Evolutionary conservation across 73 alveolate species (phyloP).

Genomic region (Halteria grandinella): DNA sequence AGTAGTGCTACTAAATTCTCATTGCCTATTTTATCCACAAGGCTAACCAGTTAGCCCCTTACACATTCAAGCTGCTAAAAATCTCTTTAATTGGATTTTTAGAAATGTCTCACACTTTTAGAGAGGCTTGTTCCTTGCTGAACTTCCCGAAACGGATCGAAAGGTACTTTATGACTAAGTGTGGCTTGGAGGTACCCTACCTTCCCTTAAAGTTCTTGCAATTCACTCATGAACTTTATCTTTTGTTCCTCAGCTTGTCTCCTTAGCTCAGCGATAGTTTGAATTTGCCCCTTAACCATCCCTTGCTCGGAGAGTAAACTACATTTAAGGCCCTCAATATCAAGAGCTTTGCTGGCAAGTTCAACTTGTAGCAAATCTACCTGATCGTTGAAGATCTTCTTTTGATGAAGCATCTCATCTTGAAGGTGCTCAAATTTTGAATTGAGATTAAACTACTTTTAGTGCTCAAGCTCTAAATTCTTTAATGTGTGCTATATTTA

Average conservation of each 20-base stretch:
- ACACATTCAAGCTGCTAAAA: background rate
- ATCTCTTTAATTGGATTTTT: background rate
- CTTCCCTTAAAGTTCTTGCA: constrained; percentile 1
- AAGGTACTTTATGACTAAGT: background rate
- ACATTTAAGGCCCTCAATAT: no score
- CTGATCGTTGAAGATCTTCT: background rate
- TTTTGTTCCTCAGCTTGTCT: background rate
- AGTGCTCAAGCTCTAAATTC: constrained; percentile 15
- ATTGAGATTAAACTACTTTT: background rate
- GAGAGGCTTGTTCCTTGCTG: background rate
- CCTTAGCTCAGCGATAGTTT: background rate
- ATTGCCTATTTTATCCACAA: no score
- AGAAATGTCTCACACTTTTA: no score
- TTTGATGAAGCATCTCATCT: background rate
- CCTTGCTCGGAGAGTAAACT: no score
- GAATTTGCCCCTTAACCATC: no score
- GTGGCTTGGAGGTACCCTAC: no score
- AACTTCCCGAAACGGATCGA: background rate
- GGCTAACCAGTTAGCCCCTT: no score
- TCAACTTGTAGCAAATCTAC: background rate
- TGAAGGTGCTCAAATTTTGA: background rate
- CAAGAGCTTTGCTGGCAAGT: no score
- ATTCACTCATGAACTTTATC: background rate
- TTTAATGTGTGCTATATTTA: background rate
- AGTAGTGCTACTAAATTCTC: background rate